Percentiles rank a stretch among this genome's conserved stretches.
phyloP scores from a whole-genome alignment of 2,329 filamentous ascomycete genomes.

The Botrytis medusae region DNA sequence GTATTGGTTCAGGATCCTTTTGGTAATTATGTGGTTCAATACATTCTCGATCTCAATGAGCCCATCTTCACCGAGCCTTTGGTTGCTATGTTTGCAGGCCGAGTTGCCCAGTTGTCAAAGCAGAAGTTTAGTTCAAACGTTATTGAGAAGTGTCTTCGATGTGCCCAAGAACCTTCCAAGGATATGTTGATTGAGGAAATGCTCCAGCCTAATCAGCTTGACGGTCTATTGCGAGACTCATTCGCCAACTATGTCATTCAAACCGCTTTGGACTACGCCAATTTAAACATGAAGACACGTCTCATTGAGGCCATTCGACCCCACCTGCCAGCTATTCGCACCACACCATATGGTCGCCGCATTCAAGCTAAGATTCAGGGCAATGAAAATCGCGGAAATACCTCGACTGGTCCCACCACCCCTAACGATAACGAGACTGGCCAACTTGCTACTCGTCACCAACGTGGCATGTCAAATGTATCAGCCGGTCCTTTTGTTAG shows the following conservation, averaged over 20 bases:
- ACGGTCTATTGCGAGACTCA: constrained; percentile 84
- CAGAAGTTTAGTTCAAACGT: constrained; percentile 99
- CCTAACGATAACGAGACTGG: constrained; percentile 32
- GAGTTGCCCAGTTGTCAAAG: constrained; percentile 72
- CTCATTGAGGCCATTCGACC: constrained; percentile 85
- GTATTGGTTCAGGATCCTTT: constrained; percentile 93
- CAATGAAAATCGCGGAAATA: constrained; percentile 47
- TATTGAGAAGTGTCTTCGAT: constrained; percentile 93
- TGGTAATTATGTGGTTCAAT: constrained; percentile 98
- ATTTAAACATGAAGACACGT: constrained; percentile 67
- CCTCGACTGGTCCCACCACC: constrained; percentile 38
- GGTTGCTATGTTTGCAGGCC: constrained; percentile 74
- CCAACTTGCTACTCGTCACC: constrained; percentile 37
- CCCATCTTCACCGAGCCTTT: constrained; percentile 84
- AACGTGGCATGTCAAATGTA: constrained; percentile 38
- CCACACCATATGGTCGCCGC: constrained; percentile 90
- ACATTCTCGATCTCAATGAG: constrained; percentile 94
- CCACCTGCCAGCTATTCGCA: constrained; percentile 78
- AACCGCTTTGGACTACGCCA: constrained; percentile 86
- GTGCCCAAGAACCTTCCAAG: constrained; percentile 71
- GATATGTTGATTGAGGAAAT: constrained; percentile 86
- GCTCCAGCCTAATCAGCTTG: constrained; percentile 71
- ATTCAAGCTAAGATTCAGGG: constrained; percentile 84
- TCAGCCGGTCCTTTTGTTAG: constrained; percentile 33
- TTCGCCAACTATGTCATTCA: constrained; percentile 99